Evolutionary conservation across 768 basidiomycete species (phyloP).

Genomic region (Vararia minispora): DNA sequence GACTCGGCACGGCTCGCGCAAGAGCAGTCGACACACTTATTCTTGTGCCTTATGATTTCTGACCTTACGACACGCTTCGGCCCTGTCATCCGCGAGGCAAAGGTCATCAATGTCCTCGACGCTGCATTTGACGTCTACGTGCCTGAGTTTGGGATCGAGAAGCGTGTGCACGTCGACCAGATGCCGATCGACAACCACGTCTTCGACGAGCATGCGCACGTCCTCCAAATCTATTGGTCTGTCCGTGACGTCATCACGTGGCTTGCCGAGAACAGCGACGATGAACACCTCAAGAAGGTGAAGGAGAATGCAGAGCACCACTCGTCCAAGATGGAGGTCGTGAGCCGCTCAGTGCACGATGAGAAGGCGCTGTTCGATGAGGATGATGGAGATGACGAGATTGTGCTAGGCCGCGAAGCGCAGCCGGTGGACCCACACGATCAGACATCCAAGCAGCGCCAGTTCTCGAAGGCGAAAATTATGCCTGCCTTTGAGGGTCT

Average conservation of each 20-base stretch:
- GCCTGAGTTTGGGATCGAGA: slow-evolving; percentile 97
- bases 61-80: slow-evolving; percentile 93
- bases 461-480: slow-evolving; percentile 64
- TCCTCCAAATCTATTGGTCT: slow-evolving; percentile 95
- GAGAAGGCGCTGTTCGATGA: slow-evolving; percentile 85
- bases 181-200: slow-evolving; percentile 98
- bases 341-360: slow-evolving; percentile 74
- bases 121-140: slow-evolving; percentile 95
- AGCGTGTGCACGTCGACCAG: slow-evolving; percentile 96
- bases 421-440: slow-evolving; percentile 25
- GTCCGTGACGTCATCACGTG: slow-evolving; percentile 87
- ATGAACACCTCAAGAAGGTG: slow-evolving; percentile 91
- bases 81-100: slow-evolving; percentile 91
- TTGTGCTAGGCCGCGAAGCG: slow-evolving; percentile 57
- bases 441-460: slow-evolving; percentile 70
- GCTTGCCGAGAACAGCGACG: slow-evolving; percentile 92
- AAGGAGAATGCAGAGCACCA: slow-evolving; percentile 89
- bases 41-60: slow-evolving; percentile 87
- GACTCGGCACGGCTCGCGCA: slow-evolving; percentile 89
- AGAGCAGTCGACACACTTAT: slow-evolving; percentile 93
- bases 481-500: slow-evolving; percentile 80
- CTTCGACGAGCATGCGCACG: slow-evolving; percentile 89
- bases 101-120: slow-evolving; percentile 92
- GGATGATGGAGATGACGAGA: slow-evolving; percentile 74
- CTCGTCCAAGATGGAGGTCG: slow-evolving; percentile 84